Base-by-base conservation (phyloP, 345 rosid genomes). In the Dovyalis caffra region DNA sequence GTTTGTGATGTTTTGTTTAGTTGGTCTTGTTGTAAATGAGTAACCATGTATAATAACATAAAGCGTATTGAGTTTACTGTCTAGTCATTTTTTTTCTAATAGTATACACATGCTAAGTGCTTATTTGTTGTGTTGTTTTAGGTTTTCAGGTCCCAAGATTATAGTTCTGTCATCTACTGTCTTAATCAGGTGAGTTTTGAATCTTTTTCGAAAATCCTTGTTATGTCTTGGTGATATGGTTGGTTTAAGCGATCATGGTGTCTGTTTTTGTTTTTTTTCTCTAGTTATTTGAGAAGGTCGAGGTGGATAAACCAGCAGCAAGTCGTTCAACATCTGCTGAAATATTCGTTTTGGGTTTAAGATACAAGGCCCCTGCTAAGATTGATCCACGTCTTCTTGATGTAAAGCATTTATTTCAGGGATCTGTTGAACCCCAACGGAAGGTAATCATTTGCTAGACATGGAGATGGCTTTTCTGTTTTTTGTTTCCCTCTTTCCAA, bases 111-210 rank as follows among this genome's bases (percentile, higher is more conserved):
- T 14, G 40, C 71, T 57, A 23, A n/a, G 2, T 32, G 2, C 53
- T 56, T 25, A 21, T 66, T 38, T 47, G 16, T 58, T 64, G 29
- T 79, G 34, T 60, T 62, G 11, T 77, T 4, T 53, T 73, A 90
- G 97, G 90, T 93, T 82, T 95, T 93, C 88, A 89, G 97, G 91
- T 95, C 99, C 40, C 93, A 91, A 69, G 99, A 95, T 69, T 95
- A 90, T 71, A 90, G 84, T 81, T 83, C 95, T 66, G 95, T 95
- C 45, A 74, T 87, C 61, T 95, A 79, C 77, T 95, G 99, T 77
- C 90, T 93, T 64, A 78, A 86, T 43, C 90, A 87, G 97, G 99
- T 91, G 66, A 77, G 8, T 21, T 68, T 61, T 2, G 9, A 64
- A 64, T 26, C 16, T 29, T 45, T 40, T 14, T 16, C 6, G 5